Conservation (phyloP, 2,329 filamentous ascomycete species). For the Bertia moriformis region DNA sequence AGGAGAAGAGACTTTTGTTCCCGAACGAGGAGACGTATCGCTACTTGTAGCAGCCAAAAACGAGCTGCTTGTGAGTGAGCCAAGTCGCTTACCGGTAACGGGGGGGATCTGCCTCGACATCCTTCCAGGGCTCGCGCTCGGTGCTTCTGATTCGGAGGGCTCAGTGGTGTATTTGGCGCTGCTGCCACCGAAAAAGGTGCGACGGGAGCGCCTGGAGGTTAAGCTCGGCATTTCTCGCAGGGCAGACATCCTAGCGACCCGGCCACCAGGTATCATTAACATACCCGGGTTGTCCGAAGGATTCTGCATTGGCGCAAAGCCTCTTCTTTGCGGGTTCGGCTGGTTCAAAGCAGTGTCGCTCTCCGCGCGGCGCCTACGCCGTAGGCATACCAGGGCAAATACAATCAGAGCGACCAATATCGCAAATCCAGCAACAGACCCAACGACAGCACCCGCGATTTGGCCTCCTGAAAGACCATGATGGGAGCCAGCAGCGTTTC, state of each 20-base stretch:
- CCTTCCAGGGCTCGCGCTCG: constrained; percentile 31
- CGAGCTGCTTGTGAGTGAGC: constrained; percentile 80
- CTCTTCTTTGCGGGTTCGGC: constrained; percentile 62
- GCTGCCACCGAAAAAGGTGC: constrained; percentile 30
- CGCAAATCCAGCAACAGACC: constrained; percentile 56
- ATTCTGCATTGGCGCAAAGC: constrained; percentile 22
- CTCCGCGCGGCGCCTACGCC: constrained; percentile 34
- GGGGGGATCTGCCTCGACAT: constrained; percentile 43
- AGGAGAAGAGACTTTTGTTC: constrained; percentile 69
- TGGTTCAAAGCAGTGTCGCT: constrained; percentile 56
- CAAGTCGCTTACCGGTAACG: constrained; percentile 52
- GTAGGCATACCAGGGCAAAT: constrained; percentile 43
- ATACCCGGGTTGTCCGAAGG: constrained; percentile 31
- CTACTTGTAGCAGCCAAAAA: constrained; percentile 53
- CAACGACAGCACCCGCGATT: constrained; percentile 83
- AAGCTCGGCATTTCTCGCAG: constrained; percentile 62
- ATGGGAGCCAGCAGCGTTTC: constrained; percentile 12
- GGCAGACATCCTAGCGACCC: constrained; percentile 91
- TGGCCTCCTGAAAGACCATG: constrained; percentile 62
- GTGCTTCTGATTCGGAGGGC: constrained; percentile 58
- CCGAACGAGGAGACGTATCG: constrained; percentile 14
- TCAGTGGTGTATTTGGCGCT: constrained; percentile 62
- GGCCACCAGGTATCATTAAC: constrained; percentile 68
- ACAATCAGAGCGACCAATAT: constrained; percentile 45
- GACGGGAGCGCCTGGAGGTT: constrained; percentile 37